Base-by-base conservation (phyloP, 805 yeast genomes). In the Hanseniaspora jakobsenii region DNA sequence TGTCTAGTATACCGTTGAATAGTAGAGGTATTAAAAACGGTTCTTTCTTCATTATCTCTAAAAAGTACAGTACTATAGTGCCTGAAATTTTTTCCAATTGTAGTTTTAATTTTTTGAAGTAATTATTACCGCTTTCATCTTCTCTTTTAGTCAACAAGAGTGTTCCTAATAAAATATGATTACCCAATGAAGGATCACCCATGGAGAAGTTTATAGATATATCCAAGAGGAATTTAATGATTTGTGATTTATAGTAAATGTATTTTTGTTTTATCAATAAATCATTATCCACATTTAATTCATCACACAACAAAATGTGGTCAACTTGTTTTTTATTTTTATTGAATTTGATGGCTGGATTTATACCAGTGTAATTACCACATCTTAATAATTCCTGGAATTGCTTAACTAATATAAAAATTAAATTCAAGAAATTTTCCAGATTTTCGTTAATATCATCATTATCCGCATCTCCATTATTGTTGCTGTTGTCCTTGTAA, bases 1-100 rank as follows among this genome's bases (percentile, higher is more conserved):
- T 42, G 12, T 42, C 30, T 12, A 42, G 34, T 17, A 82, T 67
- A 6, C 93, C 82, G 13, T 84, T 72, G 42, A 81, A 72, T 2
- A 75, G 52, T 4, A 81, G 14, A 73, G 10, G 79, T 66, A 39
- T 77, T 67, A 49, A 71, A 60, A 51, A 75, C 56, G 29, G 42
- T 31, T n/a, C 69, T 62, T 40, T 75, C 81, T 27, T 70, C 76
- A 32, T 67, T 6, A 42, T 16, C 16, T 37, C 37, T 16, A 42
- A n/a, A 16, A 42, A 42, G 10, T 42, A 42, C 8, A 36, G 22
- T 16, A 42, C 29, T 7, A 42, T 42, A 14, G 30, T 42, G 2
- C 46, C 46, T 4, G 46, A 31, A 12, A 42, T 21, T 23, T 42
- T 42, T n/a, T 42, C 39, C 8, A 42, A 35, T 5, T 42, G 31